These are phyloP conservation scores for Fagopyrum tataricum DNA, from an alignment of 148 eudicot genomes.

Conservation along the genomic window DNA sequence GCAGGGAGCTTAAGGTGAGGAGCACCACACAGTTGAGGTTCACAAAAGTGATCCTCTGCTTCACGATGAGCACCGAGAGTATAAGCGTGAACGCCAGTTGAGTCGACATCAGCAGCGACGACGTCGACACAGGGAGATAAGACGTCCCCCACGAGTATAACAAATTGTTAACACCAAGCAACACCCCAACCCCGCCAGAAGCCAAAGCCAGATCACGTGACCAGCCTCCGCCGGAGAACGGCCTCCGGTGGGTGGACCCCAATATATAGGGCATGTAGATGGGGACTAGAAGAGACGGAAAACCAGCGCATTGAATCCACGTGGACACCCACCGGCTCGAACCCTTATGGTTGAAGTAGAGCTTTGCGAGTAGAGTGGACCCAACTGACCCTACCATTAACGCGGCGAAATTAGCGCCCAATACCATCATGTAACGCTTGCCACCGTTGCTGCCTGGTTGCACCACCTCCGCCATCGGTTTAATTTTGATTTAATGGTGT, in stretches of 20 bases:
- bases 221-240: constrained; percentile 37
- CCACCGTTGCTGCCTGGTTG: not conserved
- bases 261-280: constrained; percentile 37
- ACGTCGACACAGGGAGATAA: constrained; percentile 70
- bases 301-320: constrained; percentile 73
- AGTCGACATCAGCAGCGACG: constrained; percentile 49
- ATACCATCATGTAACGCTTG: constrained; percentile 31
- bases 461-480: no score
- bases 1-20: constrained; percentile 48
- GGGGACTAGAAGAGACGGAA: constrained; percentile 47
- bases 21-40: constrained; percentile 67
- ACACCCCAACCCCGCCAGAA: constrained; percentile 30
- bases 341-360: constrained; percentile 73
- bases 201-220: constrained; percentile 17
- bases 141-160: constrained; percentile 74
- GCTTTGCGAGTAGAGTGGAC: constrained; percentile 50
- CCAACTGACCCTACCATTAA: constrained; percentile 51
- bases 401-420: constrained; percentile 37
- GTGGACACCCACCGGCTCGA: constrained; percentile 72
- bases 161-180: constrained; percentile 49
- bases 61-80: constrained; percentile 50
- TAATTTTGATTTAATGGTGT: no score
- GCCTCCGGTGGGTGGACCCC: constrained; percentile 31
- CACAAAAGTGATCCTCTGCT: constrained; percentile 48
- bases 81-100: constrained; percentile 60